Conservation (phyloP, 139 green algal genomes). For the Chlamydomonas sp. region DNA sequence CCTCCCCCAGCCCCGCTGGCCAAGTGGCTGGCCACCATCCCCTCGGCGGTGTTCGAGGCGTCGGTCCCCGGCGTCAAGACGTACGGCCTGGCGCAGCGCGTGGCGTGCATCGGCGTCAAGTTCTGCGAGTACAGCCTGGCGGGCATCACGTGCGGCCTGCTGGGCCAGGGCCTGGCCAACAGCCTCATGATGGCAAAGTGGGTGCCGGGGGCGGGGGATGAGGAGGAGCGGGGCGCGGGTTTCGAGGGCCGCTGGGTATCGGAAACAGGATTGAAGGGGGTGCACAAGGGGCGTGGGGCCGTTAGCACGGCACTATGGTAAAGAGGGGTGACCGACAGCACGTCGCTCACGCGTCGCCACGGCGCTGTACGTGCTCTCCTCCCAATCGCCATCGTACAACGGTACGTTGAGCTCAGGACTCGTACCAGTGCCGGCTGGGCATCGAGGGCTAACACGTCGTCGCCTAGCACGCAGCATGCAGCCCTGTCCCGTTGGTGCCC, state of each 20-base stretch:
- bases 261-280: neutral
- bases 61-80: slow-evolving; percentile 54
- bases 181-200: slow-evolving; percentile 84
- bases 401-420: too few species aligned
- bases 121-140: slow-evolving; percentile 90
- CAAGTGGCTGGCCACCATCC: slow-evolving; percentile 61
- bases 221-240: neutral
- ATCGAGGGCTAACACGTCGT: too few species aligned
- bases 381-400: too few species aligned
- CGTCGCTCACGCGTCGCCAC: too few species aligned
- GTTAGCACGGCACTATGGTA: too few species aligned
- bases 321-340: too few species aligned
- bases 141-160: slow-evolving; percentile 88
- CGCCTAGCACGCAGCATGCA: too few species aligned
- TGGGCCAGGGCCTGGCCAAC: slow-evolving; percentile 94
- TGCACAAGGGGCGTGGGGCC: neutral
- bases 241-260: neutral
- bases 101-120: slow-evolving; percentile 80
- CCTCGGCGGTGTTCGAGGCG: slow-evolving; percentile 83
- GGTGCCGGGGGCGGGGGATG: neutral
- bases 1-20: slow-evolving; percentile 33
- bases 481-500: too few species aligned
- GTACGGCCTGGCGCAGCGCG: slow-evolving; percentile 68
- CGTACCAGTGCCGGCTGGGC: too few species aligned
- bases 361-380: too few species aligned